Base-by-base conservation (phyloP, 2,329 filamentous ascomycete species). In the Pseudogymnoascus sp. region DNA sequence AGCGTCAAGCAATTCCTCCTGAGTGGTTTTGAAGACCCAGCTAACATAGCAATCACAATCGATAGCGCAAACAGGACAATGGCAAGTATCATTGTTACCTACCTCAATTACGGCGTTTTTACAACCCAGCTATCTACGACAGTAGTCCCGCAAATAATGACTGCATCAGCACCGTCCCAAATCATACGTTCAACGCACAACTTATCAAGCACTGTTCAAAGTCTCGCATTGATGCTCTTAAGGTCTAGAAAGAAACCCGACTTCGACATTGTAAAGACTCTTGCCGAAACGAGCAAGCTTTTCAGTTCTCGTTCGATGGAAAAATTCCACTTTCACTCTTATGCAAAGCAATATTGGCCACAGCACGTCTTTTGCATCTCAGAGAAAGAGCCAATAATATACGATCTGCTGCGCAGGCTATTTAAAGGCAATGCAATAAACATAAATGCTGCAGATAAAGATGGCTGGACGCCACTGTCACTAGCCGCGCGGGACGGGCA, bases 1-100 rank as follows among this genome's bases (percentile, higher is more conserved):
- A 77, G 74, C 5, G 70, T 75, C 10, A 73, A 69, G 60, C 71
- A 75, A 47, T 77, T 73, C 42, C 65, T 76, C 1, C 61, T 71
- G n/a, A 60, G 65, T 35, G 61, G 63, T 2, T 66, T 66, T 28
- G n/a, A 66, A 64, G 61, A 64, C 63, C 60, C 63, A 64, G 44
- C 61, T 59, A 59, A 31, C 11, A 31, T 60, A 53, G 12, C 56
- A 25, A 67, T 70, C 42, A 64, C 65, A 63, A 59, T 59, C 8
- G 40, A 61, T 18, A 16, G 21, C 35, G 68, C 70, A 62, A 47
- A 67, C 2, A 65, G 23, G 21, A 64, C 25, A 7, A 69, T 73
- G 68, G 67, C 64, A 53, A 65, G 66, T 28, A 69, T 70, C 61
- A 64, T 71, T 12, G 40, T 70, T 59, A 74, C 71, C 8, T 74